Conservation (phyloP, 805 yeast genomes). For the Metschnikowia koreensis region DNA sequence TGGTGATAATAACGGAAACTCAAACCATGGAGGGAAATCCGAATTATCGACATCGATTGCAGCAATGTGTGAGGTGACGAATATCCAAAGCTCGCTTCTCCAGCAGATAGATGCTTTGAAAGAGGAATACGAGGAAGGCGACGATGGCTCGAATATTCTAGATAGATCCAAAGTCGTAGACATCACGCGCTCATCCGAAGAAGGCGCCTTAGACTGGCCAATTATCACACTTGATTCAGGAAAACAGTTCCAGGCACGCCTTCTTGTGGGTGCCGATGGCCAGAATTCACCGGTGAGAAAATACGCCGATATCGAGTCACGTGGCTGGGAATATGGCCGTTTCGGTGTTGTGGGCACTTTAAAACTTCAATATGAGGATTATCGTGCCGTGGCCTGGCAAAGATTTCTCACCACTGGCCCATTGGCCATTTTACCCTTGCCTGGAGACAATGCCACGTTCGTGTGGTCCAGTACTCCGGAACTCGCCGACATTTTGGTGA, state of each 20-base stretch:
- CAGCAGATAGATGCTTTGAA: conserved; percentile 40
- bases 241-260: conserved; percentile 57
- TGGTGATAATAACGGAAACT: conserved; percentile 6
- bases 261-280: conserved; percentile 95
- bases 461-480: conserved; percentile 92
- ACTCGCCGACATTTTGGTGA: conserved; percentile 59
- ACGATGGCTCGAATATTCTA: conserved; percentile 37
- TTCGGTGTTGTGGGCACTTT: conserved; percentile 94
- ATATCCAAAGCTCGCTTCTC: conserved; percentile 74
- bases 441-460: conserved; percentile 80
- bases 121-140: conserved; percentile 16
- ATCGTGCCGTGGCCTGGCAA: conserved; percentile 83
- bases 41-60: conserved; percentile 40
- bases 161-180: conserved; percentile 68
- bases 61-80: conserved; percentile 85
- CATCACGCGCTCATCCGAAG: conserved; percentile 34
- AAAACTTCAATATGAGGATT: conserved; percentile 69
- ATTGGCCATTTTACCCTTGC: conserved; percentile 84
- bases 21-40: background rate
- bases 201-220: conserved; percentile 64
- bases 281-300: conserved; percentile 88
- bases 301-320: conserved; percentile 74
- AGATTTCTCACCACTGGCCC: conserved; percentile 91
- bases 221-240: conserved; percentile 67
- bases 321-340: conserved; percentile 89